Base-by-base conservation (phyloP, 371 early-diverging fungal genomes). In the Apophysomyces ossiformis region DNA sequence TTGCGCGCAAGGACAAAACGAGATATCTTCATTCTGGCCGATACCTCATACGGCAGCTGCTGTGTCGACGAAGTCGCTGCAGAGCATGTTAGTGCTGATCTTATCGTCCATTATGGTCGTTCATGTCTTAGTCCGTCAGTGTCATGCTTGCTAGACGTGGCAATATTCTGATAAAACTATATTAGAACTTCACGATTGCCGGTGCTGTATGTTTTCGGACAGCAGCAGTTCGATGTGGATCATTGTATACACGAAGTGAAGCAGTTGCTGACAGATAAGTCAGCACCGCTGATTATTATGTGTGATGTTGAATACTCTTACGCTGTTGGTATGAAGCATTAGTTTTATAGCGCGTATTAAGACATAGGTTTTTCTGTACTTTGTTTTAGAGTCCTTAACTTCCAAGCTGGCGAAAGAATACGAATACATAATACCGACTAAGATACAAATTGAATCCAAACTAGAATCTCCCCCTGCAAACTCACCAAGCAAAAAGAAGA, bases 51-150 rank as follows among this genome's bases (percentile, higher is more conserved):
- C 68, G 96, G 97, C 60, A 95, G 96, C 73, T 98, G 98, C 75
- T 98, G 98, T 76, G 95, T 96, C 1, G 98, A 98, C 70, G 95
- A 95, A 70, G 93, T 98, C 1, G 97, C 98, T 21, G 97, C 96
- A 12, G 87, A 91, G 73, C 98, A 98, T 75, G 90, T 89, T 46
- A 66, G 77, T 15, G 90, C 95, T 5, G 94, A 96, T 61, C 68
- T 92, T 18, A 86, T 98, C 43, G 87, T 98, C 37, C 98, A 98
- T 73, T 98, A 92, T 79, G 98, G 98, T 5, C 88, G 90, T 39
- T 89, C 96, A 11, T 98, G 98, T 68, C 80, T 96, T 38, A 91
- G 92, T 71, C 87, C 90, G 91, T 92, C 84, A 81, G 85, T 77
- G 5, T 5, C 37, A 5, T 37, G 21, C 59, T 15, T 11, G 11